These are phyloP conservation scores for Tricholoma sp. DNA, from an alignment of 768 basidiomycete genomes.

Conservation along the genomic window DNA sequence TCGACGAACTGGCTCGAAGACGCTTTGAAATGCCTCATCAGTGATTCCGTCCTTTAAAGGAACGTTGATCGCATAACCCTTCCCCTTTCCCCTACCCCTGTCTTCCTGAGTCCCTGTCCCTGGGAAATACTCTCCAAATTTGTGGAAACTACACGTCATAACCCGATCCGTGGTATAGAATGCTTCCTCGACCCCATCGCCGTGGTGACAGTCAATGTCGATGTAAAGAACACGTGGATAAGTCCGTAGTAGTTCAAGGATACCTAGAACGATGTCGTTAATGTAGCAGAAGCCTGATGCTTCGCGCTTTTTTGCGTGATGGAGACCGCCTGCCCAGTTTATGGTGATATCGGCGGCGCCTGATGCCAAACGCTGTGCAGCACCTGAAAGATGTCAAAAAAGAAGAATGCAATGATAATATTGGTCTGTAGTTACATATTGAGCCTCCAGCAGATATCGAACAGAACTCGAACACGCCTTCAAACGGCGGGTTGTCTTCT, in stretches of 20 bases:
- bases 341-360: slow-evolving; percentile 90
- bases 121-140: slow-evolving; percentile 94
- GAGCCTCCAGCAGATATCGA: slow-evolving; percentile 96
- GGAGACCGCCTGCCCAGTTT: slow-evolving; percentile 97
- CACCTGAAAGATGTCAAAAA: slow-evolving; percentile 38
- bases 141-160: slow-evolving; percentile 96
- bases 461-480: slow-evolving; percentile 96
- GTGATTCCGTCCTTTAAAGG: slow-evolving; percentile 93
- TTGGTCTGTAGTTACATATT: slow-evolving; percentile 53
- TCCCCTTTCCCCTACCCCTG: slow-evolving; percentile 76
- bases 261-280: slow-evolving; percentile 94
- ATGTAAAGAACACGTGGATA: slow-evolving; percentile 90
- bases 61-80: slow-evolving; percentile 87
- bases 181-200: slow-evolving; percentile 98
- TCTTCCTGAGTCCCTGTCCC: slow-evolving; percentile 86
- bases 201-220: slow-evolving; percentile 98
- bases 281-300: slow-evolving; percentile 99
- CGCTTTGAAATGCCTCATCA: slow-evolving; percentile 78
- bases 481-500: slow-evolving; percentile 95
- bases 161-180: slow-evolving; percentile 97
- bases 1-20: slow-evolving; percentile 85
- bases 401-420: background rate
- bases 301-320: slow-evolving; percentile 99
- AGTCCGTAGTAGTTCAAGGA: slow-evolving; percentile 85
- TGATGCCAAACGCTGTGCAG: slow-evolving; percentile 72